These are phyloP conservation scores for Blastocladiella emersonii DNA, from an alignment of 371 early-diverging fungal genomes.

Conservation along the genomic window DNA sequence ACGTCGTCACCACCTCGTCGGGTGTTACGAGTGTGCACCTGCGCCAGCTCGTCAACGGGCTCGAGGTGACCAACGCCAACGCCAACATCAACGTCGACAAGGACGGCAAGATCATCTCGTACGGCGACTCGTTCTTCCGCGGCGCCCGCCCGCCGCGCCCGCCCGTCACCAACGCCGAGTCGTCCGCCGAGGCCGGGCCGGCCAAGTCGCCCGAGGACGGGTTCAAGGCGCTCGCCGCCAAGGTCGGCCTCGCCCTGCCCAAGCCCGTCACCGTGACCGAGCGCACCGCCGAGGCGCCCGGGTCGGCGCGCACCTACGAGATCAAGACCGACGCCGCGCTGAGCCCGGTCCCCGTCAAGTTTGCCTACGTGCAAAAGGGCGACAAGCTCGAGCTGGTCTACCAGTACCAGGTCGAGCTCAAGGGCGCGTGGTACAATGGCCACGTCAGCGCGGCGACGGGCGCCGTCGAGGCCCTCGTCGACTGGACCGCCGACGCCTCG, in stretches of 20 bases:
- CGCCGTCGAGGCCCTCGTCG: constrained; percentile 55
- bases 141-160: constrained; percentile 6
- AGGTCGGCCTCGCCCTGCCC: not conserved
- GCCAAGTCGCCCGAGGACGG: not conserved
- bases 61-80: constrained; percentile 28
- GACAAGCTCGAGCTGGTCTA: not conserved
- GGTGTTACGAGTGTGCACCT: constrained; percentile 35
- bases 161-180: not conserved
- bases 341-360: not conserved
- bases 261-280: not conserved
- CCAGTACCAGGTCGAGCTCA: constrained; percentile 29
- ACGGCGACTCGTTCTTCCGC: constrained; percentile 52
- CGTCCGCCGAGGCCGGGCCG: not conserved
- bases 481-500: constrained; percentile 70
- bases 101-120: constrained; percentile 28
- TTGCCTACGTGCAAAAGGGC: not conserved
- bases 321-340: not conserved
- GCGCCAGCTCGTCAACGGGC: constrained; percentile 22
- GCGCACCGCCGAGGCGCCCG: not conserved
- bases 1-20: not conserved
- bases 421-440: constrained; percentile 78
- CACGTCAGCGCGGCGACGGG: constrained; percentile 63
- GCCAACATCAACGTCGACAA: constrained; percentile 7
- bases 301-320: not conserved
- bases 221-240: not conserved